A percentile compares a stretch with the other conserved stretches of the same genome.
Evolutionary conservation across 2,329 filamentous ascomycete species (phyloP).

Genomic region (Cryoendolithus antarcticus): DNA sequence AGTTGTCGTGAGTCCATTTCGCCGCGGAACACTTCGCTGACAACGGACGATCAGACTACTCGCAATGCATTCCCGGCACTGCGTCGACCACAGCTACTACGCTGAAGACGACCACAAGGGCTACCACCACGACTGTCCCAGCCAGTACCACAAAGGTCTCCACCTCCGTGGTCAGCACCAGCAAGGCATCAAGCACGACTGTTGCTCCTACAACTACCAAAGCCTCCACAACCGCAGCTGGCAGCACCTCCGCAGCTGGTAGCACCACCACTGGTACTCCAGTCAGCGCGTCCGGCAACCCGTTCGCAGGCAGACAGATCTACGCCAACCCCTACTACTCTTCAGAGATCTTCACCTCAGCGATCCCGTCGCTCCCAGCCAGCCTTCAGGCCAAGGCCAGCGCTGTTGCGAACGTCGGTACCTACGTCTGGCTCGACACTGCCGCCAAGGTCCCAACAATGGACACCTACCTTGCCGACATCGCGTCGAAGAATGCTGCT

Average conservation of each 20-base stretch:
- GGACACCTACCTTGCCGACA: slow-evolving; percentile 35
- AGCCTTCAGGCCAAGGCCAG: slow-evolving; percentile 39
- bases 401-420: slow-evolving; percentile 37
- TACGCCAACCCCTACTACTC: slow-evolving; percentile 43
- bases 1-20: background rate
- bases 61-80: slow-evolving; percentile 13
- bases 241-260: slow-evolving; percentile 1
- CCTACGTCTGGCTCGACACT: slow-evolving; percentile 42
- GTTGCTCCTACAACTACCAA: background rate
- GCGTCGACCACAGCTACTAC: slow-evolving; percentile 11
- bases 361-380: slow-evolving; percentile 50
- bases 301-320: slow-evolving; percentile 37
- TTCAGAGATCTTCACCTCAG: slow-evolving; percentile 40
- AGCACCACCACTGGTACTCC: slow-evolving; percentile 5
- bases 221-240: background rate
- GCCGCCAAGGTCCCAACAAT: slow-evolving; percentile 38
- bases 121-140: slow-evolving; percentile 5
- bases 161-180: background rate
- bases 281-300: slow-evolving; percentile 34
- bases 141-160: slow-evolving; percentile 1
- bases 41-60: slow-evolving; percentile 9
- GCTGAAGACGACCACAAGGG: slow-evolving; percentile 8
- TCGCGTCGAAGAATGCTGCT: slow-evolving; percentile 34
- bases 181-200: background rate
- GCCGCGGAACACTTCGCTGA: slow-evolving; percentile 5